Conservation (phyloP, 306 rosid species). For the Quercus mongolica region DNA sequence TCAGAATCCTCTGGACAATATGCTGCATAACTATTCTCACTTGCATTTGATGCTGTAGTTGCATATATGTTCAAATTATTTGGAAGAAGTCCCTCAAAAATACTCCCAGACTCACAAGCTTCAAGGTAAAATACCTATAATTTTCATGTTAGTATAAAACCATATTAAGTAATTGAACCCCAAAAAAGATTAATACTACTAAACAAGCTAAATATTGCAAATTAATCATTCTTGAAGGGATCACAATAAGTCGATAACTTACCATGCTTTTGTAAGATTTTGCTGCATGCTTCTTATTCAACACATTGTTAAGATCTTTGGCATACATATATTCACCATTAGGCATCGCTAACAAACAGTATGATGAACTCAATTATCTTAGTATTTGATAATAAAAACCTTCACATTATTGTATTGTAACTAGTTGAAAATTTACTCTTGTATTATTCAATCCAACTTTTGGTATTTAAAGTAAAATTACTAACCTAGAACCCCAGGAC, state of each 20-base stretch:
- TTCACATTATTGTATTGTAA: not conserved
- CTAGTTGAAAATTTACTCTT: not conserved
- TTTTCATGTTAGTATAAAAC: not conserved
- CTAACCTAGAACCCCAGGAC: conserved; percentile 40
- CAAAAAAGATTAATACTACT: not conserved
- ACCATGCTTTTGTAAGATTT: conserved; percentile 52
- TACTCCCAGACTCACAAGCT: conserved; percentile 84
- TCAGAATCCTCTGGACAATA: conserved; percentile 35
- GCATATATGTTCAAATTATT: conserved; percentile 44
- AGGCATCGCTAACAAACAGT: conserved; percentile 46
- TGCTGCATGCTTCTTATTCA: conserved; percentile 50
- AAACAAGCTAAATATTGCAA: not conserved
- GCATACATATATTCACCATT: not conserved
- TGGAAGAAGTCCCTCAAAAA: conserved; percentile 68
- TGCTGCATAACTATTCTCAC: conserved; percentile 40
- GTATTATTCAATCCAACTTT: not conserved
- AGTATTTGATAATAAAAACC: not conserved
- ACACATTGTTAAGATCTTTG: conserved; percentile 34
- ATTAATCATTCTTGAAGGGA: not conserved
- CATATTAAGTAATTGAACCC: not conserved
- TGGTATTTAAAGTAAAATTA: not conserved
- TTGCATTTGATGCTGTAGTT: conserved; percentile 57
- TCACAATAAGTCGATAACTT: not conserved
- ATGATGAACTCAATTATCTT: not conserved
- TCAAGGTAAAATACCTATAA: conserved; percentile 46